These are phyloP conservation scores for Cryphonectria parasitica DNA, from an alignment of 2,329 filamentous ascomycete genomes.

Conservation along the genomic window DNA sequence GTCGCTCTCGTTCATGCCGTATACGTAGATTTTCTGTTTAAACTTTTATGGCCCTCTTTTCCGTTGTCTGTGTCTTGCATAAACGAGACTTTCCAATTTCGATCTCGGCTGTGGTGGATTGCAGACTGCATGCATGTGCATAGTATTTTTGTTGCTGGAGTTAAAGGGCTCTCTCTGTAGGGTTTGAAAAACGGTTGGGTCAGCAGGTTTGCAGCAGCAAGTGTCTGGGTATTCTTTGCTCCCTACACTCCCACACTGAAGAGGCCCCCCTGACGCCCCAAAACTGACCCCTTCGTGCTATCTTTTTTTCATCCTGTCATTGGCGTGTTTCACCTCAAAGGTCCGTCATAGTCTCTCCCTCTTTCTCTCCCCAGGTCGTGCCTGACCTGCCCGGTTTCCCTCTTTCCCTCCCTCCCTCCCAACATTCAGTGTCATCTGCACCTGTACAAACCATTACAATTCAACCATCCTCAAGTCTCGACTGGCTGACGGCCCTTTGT, in stretches of 20 bases:
- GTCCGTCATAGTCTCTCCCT: neutral
- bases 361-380: neutral
- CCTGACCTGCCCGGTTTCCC: neutral
- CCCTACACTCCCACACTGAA: neutral
- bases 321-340: neutral
- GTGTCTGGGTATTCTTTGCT: neutral
- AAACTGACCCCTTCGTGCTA: neutral
- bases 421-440: neutral
- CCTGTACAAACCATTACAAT: neutral
- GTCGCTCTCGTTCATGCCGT: constrained; percentile 3
- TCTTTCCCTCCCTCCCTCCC: no score
- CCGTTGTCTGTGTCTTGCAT: neutral
- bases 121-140: neutral
- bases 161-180: neutral
- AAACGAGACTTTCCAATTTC: constrained; percentile 2
- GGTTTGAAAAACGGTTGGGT: neutral
- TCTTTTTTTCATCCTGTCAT: neutral
- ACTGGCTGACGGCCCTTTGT: no score
- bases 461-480: neutral
- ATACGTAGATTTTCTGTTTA: neutral
- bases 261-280: neutral
- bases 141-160: neutral
- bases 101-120: neutral
- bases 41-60: neutral
- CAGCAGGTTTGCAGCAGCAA: constrained; percentile 1